Percentiles rank a stretch among this genome's conserved stretches.
Conservation (phyloP, 2,329 filamentous ascomycete genomes). For the Colletotrichum sidae region DNA sequence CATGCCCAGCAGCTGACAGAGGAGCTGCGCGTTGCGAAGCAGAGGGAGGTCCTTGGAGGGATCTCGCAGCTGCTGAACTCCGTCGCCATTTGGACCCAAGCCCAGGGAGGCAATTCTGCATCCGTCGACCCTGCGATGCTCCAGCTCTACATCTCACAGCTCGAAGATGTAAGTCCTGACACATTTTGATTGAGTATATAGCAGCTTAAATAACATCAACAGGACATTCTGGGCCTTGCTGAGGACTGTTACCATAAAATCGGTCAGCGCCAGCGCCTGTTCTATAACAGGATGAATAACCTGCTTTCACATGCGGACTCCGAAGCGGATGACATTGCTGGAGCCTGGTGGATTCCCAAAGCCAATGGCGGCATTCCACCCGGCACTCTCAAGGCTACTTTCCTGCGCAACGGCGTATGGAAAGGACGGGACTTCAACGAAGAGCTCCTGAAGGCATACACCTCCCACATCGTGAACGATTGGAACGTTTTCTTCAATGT, state of each 20-base stretch:
- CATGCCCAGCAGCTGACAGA: slow-evolving; percentile 50
- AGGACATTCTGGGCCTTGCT: no score
- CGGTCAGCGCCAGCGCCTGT: background rate
- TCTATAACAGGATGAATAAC: background rate
- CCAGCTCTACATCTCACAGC: background rate
- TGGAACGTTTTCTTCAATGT: slow-evolving; percentile 8
- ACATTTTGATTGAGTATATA: no score
- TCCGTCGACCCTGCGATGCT: background rate
- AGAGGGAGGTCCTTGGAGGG: slow-evolving; percentile 1
- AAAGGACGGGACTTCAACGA: background rate
- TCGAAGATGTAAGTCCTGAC: slow-evolving; percentile 1
- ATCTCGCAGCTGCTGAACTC: slow-evolving; percentile 16
- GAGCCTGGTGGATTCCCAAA: background rate
- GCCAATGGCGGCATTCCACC: no score
- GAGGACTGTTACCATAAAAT: no score
- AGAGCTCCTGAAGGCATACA: background rate
- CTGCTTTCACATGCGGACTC: background rate
- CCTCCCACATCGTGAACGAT: background rate
- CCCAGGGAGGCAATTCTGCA: no score
- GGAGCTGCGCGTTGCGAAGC: slow-evolving; percentile 16
- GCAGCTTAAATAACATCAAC: no score
- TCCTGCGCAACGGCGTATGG: background rate
- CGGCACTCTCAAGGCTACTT: background rate
- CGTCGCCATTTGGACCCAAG: slow-evolving; percentile 16
- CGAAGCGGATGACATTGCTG: background rate